Evolutionary conservation across 2,329 filamentous ascomycete genomes (phyloP).

Genomic region (Xylariaceae sp.): DNA sequence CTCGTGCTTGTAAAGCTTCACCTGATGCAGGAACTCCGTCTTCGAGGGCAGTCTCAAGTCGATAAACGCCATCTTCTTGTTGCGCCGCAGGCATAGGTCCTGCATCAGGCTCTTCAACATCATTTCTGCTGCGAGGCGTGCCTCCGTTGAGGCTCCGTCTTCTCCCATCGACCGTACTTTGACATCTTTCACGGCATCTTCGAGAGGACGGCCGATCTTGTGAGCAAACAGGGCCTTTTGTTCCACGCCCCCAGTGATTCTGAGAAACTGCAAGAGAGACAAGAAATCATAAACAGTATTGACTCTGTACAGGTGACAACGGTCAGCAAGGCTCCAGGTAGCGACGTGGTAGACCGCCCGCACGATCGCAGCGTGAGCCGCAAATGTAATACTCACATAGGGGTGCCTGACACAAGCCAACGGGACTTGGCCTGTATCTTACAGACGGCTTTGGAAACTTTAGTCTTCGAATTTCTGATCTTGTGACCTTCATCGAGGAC

Average conservation of each 20-base stretch:
- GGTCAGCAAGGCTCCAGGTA: too few species aligned
- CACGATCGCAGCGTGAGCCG: neutral
- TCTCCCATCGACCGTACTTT: slow-evolving; percentile 10
- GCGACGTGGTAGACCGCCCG: too few species aligned
- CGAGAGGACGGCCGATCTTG: slow-evolving; percentile 60
- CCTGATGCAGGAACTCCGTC: slow-evolving; percentile 68
- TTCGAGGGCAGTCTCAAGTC: slow-evolving; percentile 72
- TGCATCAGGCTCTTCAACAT: slow-evolving; percentile 71
- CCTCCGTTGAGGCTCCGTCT: slow-evolving; percentile 33
- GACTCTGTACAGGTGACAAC: slow-evolving; percentile 39
- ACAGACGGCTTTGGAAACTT: slow-evolving; percentile 61
- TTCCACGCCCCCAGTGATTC: slow-evolving; percentile 68
- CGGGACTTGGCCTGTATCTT: slow-evolving; percentile 61
- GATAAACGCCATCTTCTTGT: slow-evolving; percentile 84
- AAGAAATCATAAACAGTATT: slow-evolving; percentile 78
- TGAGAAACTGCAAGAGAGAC: slow-evolving; percentile 70
- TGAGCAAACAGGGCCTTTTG: slow-evolving; percentile 66
- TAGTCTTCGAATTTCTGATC: slow-evolving; percentile 71
- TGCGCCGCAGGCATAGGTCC: slow-evolving; percentile 72
- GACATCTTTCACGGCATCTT: slow-evolving; percentile 5
- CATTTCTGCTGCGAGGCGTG: slow-evolving; percentile 46
- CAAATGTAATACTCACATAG: slow-evolving; percentile 46
- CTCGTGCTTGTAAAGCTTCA: slow-evolving; percentile 68
- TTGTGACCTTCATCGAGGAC: slow-evolving; percentile 79
- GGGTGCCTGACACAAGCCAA: slow-evolving; percentile 76